Base-by-base conservation (phyloP, 495 filamentous ascomycete genomes). In the Hypoxylon trugodes region DNA sequence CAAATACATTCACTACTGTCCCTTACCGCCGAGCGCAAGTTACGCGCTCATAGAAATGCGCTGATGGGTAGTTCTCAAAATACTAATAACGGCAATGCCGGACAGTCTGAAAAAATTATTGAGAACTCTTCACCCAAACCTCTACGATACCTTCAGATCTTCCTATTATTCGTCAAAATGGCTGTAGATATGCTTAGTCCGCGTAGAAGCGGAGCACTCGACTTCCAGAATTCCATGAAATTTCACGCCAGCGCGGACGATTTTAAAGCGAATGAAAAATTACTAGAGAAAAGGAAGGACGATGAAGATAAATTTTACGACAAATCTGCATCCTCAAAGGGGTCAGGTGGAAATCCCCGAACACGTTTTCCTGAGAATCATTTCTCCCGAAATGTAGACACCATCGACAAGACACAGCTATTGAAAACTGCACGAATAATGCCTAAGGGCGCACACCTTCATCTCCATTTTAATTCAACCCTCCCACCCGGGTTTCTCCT, bases 391-490 rank as follows among this genome's bases (percentile, higher is more conserved):
- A 84, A 81, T 49, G 69, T 73, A 59, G 69, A 79, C 37, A 55
- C 78, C 33, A 82, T 84, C 61, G 70, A 79, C 43, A 25, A 76
- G 35, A 82, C 82, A 2, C 47, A 65, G 45, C 56, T 85, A 28
- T 74, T 81, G 35, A 65, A 69, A 18, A 68, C 79, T 6, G 74
- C 77, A 30, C 73, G 67, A 16, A 40, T 50, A 57, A 77, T 83
- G 75, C 82, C 82, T 32, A 85, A 85, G 52, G 82, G 81, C 22
- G 76, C 79, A 19, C 82, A 85, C 56, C 74, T 85, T 6, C 82
- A 85, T 68, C 77, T 84, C 26, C 82, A 85, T 60, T 85, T 84
- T 70, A 85, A 85, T 68, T 78, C 82, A 37, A 82, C 80, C 35
- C 75, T 85, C 2, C 71, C 76, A 2, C 79, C 81, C 24, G 48